These are phyloP conservation scores for Candida endomychidarum DNA, from an alignment of 805 yeast species.

Conservation along the genomic window DNA sequence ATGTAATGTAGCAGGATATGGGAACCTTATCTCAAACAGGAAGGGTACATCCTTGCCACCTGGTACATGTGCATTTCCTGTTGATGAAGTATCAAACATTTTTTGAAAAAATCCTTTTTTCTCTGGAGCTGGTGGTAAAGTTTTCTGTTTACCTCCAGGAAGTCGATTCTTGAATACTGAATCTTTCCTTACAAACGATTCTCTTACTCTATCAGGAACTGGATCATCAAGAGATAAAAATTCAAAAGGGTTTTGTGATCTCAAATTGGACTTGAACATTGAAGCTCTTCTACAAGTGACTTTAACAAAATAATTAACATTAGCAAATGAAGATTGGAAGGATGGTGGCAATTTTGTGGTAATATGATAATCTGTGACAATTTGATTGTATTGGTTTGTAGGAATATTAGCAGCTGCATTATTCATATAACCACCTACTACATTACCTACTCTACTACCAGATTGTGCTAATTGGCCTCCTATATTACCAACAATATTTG, in stretches of 20 bases:
- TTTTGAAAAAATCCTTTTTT: slow-evolving; percentile 30
- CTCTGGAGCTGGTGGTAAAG: slow-evolving; percentile 21
- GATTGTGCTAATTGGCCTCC: slow-evolving; percentile 22
- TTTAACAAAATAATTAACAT: slow-evolving; percentile 54
- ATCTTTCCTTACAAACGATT: slow-evolving; percentile 47
- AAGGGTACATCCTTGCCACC: slow-evolving; percentile 39
- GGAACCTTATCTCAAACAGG: slow-evolving; percentile 49
- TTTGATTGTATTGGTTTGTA: slow-evolving; percentile 4
- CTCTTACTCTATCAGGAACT: slow-evolving; percentile 27
- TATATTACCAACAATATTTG: slow-evolving; percentile 24
- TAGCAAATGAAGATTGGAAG: slow-evolving; percentile 34
- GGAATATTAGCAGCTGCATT: background rate
- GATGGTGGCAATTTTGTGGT: slow-evolving; percentile 36
- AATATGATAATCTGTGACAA: slow-evolving; percentile 22
- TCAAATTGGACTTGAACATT: slow-evolving; percentile 45
- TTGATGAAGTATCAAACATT: slow-evolving; percentile 22
- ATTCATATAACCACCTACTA: background rate
- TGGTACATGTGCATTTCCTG: slow-evolving; percentile 18
- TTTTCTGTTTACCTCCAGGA: slow-evolving; percentile 38
- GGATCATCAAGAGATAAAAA: slow-evolving; percentile 49
- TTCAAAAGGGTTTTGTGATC: slow-evolving; percentile 50
- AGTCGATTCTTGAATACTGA: slow-evolving; percentile 37
- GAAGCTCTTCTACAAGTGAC: slow-evolving; percentile 58
- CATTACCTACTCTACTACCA: background rate
- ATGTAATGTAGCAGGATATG: slow-evolving; percentile 46